Base-by-base conservation (phyloP, 257 asterid genomes). In the Fraxinus pennsylvanica region DNA sequence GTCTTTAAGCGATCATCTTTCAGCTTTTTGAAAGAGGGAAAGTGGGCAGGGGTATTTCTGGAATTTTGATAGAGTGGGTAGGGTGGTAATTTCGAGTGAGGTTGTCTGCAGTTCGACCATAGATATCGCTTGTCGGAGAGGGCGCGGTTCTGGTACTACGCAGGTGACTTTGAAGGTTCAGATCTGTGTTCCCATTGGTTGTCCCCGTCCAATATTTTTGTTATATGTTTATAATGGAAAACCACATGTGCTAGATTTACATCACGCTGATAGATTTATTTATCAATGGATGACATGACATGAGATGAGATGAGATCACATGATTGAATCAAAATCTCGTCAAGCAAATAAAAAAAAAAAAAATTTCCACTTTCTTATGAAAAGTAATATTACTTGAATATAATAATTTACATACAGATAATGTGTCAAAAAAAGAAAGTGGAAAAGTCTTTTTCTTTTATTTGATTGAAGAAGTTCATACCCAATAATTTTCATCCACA, bases 81-180 rank as follows among this genome's bases (percentile, higher is more conserved):
- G 6, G 67, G 79, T 70, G 27, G 89, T 86, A 63, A 83, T 70
- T 81, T 15, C 0, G 4, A 2, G 27, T 0, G 59, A 15, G 8
- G 5, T 35, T 50, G 67, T 19, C 66, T n/a, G 29, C 10, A n/a
- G 66, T 57, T 22, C 29, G 25, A 7, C 13, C 29, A 9, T 57
- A 19, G 66, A 57, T 19, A 57, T n/a, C 29, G 66, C 14, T 21
- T 68, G 81, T 83, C 77, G 43, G 52, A 30, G 13, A n/a, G 73
- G 13, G 32, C 67, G 59, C 9, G 59, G 77, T 68, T 73, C 80
- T 5, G 39, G 54, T 59, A 57, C 74, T 32, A 45, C 74, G 80
- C 68, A 75, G 83, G 75, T 81, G 83, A 84, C 87, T 79, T 78
- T 9, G 2, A 13, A 19, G 74, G 78, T 69, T 41, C 74, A 83